Evolutionary conservation across 169 alveolate genomes (phyloP).

Genomic region (Plasmodium gonderi): DNA sequence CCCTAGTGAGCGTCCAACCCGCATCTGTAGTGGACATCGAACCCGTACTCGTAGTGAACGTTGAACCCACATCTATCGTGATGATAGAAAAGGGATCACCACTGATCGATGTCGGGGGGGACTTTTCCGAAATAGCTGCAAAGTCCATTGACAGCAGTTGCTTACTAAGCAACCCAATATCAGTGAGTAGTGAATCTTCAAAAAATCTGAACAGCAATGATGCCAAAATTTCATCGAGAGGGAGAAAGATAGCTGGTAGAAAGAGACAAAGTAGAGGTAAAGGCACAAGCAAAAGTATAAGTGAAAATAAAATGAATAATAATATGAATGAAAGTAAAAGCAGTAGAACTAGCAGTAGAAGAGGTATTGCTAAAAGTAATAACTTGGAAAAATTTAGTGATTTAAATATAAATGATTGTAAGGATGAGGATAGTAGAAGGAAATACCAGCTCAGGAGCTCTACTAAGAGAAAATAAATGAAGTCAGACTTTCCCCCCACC

Average conservation of each 20-base stretch:
- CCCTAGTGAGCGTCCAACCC: too few species aligned
- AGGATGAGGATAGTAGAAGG: neutral
- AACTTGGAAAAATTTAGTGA: neutral
- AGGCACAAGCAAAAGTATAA: neutral
- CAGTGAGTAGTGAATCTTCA: neutral
- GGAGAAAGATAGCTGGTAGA: neutral
- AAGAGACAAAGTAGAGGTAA: neutral
- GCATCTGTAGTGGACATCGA: too few species aligned
- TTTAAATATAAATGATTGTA: neutral
- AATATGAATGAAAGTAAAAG: neutral
- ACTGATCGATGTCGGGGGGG: neutral
- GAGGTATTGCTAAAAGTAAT: neutral
- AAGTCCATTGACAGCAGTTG: neutral
- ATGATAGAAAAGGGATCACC: neutral
- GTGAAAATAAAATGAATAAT: neutral
- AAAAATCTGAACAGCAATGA: neutral
- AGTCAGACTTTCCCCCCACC: neutral
- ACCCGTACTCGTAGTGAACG: too few species aligned
- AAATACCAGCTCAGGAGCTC: conserved; percentile 19
- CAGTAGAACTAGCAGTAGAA: neutral
- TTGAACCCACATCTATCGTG: too few species aligned
- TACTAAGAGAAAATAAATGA: neutral
- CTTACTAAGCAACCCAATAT: neutral
- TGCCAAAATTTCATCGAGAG: neutral
- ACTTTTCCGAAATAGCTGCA: neutral